Base-by-base conservation (phyloP, 1,139 yeast species). In the Zygosaccharomyces pseudobailii region DNA sequence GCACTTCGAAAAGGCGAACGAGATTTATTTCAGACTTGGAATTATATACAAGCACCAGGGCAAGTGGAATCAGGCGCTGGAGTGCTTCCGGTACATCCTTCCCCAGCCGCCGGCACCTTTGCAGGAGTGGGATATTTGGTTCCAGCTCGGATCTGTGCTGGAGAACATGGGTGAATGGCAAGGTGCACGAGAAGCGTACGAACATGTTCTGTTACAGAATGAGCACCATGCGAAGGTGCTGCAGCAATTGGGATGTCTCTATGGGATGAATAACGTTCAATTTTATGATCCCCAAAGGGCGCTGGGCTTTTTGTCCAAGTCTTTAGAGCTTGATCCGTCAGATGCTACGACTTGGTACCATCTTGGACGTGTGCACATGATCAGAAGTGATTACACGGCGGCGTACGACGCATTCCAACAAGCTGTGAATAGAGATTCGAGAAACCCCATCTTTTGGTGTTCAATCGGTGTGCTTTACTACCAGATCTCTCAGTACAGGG, bases 401-500 rank as follows among this genome's bases (percentile, higher is more conserved):
- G 97, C 98, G 3, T 92, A 92, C 68, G 97, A 92, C 65, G 95
- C 97, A 0, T 92, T 92, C 77, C 98, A 92, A 71, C 97, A 90
- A 67, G 98, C 98, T 6, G 98, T 92, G 47, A 92, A 92, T 68
- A 79, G 97, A 52, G 98, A 92, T 67, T 85, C 95, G 28, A 78
- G 97, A 64, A 92, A 92, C 67, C 97, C 98, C 48, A 92, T 97
- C 2, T 92, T 92, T 72, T 92, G 98, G 98, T 92, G 98, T 68
- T 88, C 96, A 27, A 92, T 92, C 63, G 98, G 98, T 66, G 97
- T 92, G 8, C 75, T 92, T 52, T 92, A 92, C 71, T 92, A 90
- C 68, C 97, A 92, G 69, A 90, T 92, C 52, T 82, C 94, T 48
- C 98, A 92, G 70, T 92, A 87, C 71, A 79, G 96, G 49, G 98